A percentile compares a stretch with the other conserved stretches of the same genome.
Conservation (phyloP, 1,139 yeast genomes). For the Kodamaea fungicola region DNA sequence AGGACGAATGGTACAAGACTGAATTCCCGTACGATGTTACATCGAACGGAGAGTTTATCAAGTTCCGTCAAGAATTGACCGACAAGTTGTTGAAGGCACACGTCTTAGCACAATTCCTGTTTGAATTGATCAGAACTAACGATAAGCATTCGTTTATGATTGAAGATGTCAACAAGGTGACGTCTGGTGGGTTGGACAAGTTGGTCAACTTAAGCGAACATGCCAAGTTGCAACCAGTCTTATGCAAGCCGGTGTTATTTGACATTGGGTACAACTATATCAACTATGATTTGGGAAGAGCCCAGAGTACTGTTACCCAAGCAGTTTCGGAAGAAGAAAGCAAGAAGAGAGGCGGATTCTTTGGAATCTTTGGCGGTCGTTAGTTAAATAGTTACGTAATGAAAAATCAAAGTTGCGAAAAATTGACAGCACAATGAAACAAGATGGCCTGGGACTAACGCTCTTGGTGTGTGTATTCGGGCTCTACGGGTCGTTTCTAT, state of each 20-base stretch:
- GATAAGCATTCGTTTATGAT: slow-evolving; percentile 22
- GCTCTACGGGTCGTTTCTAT: slow-evolving; percentile 76
- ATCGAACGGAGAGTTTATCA: slow-evolving; percentile 28
- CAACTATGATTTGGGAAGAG: slow-evolving; percentile 33
- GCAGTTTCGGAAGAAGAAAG: slow-evolving; percentile 16
- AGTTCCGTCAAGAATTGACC: slow-evolving; percentile 26
- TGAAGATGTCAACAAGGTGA: slow-evolving; percentile 50
- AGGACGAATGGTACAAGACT: slow-evolving; percentile 20
- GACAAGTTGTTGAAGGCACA: slow-evolving; percentile 39
- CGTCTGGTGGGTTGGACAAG: slow-evolving; percentile 34
- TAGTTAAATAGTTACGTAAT: not conserved
- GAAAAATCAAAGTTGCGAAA: not conserved
- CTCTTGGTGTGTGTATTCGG: slow-evolving; percentile 62
- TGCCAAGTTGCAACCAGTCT: slow-evolving; percentile 47
- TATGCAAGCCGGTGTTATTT: slow-evolving; percentile 83
- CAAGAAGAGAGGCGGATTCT: slow-evolving; percentile 38
- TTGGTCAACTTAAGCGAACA: slow-evolving; percentile 46
- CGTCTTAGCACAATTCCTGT: slow-evolving; percentile 49
- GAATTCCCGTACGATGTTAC: slow-evolving; percentile 40
- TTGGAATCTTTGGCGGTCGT: slow-evolving; percentile 39
- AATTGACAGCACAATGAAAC: slow-evolving; percentile 10
- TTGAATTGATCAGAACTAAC: slow-evolving; percentile 14
- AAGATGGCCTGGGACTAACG: slow-evolving; percentile 24
- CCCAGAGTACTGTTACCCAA: slow-evolving; percentile 7
- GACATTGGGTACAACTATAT: slow-evolving; percentile 87